phyloP scores from a whole-genome alignment of 768 basidiomycete genomes.

The Hemileccinum rubropunctum region DNA sequence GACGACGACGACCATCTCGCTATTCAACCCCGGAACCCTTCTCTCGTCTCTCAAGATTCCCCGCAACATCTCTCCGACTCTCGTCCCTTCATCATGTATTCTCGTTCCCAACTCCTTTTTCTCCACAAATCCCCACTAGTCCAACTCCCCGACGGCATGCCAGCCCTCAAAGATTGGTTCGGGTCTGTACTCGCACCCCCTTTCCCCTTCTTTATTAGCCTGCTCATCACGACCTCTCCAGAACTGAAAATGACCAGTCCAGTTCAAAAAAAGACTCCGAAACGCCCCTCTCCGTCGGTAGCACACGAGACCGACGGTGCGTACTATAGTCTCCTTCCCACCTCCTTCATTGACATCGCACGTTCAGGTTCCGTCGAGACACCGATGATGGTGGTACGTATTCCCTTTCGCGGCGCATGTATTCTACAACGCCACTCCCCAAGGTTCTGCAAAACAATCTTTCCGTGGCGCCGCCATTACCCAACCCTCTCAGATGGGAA shows the following conservation, averaged over 20 bases:
- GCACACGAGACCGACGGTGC: constrained; percentile 68
- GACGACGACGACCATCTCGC: constrained; percentile 31
- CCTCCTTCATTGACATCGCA: constrained; percentile 7
- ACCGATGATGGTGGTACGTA: constrained; percentile 66
- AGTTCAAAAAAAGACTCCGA: constrained; percentile 64
- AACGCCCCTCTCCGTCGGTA: constrained; percentile 43
- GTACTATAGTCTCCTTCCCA: constrained; percentile 8
- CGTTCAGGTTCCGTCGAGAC: constrained; percentile 68
- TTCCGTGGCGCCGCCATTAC: constrained; percentile 63
- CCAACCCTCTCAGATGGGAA: constrained; percentile 91
- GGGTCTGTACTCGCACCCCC: constrained; percentile 51
- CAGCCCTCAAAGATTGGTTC: constrained; percentile 83
- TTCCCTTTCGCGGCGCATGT: constrained; percentile 3
- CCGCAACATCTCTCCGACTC: constrained; percentile 21
- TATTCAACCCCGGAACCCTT: constrained; percentile 18
- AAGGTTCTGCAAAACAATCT: constrained; percentile 57
- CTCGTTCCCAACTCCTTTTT: constrained; percentile 63
- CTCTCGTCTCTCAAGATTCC: constrained; percentile 11
- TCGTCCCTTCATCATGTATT: constrained; percentile 61
- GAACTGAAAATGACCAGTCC: constrained; percentile 45
- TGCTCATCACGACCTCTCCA: constrained; percentile 27
- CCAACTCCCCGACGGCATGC: constrained; percentile 70
- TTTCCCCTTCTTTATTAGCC: constrained; percentile 6
- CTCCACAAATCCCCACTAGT: constrained; percentile 78
- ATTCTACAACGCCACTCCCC: constrained; percentile 25